Evolutionary conservation across 1,284 basidiomycete species (phyloP).

Genomic region (Grifola frondosa): DNA sequence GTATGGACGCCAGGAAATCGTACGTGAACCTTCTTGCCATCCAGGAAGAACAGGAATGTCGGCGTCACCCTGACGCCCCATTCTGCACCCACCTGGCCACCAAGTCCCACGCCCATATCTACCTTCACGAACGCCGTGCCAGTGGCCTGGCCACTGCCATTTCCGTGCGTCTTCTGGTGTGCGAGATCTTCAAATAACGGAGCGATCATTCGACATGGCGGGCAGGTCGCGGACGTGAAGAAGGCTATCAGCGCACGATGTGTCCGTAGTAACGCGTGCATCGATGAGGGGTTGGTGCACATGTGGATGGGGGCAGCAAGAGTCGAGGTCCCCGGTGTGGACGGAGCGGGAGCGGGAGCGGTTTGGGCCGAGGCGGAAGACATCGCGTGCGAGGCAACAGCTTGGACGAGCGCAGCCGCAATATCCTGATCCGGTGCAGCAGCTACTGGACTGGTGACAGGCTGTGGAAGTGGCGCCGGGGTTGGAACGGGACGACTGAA

Average conservation of each 20-base stretch:
- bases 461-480: slow-evolving; percentile 40
- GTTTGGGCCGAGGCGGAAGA: slow-evolving; percentile 30
- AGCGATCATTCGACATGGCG: slow-evolving; percentile 63
- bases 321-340: slow-evolving; percentile 41
- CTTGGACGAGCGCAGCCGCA: slow-evolving; percentile 60
- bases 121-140: slow-evolving; percentile 81
- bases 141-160: slow-evolving; percentile 32
- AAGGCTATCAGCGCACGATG: slow-evolving; percentile 60
- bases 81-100: slow-evolving; percentile 56
- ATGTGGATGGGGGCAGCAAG: slow-evolving; percentile 64
- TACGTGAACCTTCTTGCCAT: slow-evolving; percentile 64
- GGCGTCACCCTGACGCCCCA: slow-evolving; percentile 79
- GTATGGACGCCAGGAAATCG: neutral
- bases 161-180: slow-evolving; percentile 38
- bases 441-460: slow-evolving; percentile 29
- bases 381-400: slow-evolving; percentile 57
- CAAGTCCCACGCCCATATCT: slow-evolving; percentile 71
- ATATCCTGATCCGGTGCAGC: slow-evolving; percentile 49
- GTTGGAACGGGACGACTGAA: slow-evolving; percentile 56
- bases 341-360: slow-evolving; percentile 23
- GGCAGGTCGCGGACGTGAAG: slow-evolving; percentile 65
- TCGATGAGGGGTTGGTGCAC: slow-evolving; percentile 54
- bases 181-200: slow-evolving; percentile 60
- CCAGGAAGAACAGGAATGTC: slow-evolving; percentile 82
- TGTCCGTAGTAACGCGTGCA: slow-evolving; percentile 47